A percentile compares a stretch with the other conserved stretches of the same genome.
Conservation (phyloP, 768 basidiomycete species). For the Mycena capillaripes region DNA sequence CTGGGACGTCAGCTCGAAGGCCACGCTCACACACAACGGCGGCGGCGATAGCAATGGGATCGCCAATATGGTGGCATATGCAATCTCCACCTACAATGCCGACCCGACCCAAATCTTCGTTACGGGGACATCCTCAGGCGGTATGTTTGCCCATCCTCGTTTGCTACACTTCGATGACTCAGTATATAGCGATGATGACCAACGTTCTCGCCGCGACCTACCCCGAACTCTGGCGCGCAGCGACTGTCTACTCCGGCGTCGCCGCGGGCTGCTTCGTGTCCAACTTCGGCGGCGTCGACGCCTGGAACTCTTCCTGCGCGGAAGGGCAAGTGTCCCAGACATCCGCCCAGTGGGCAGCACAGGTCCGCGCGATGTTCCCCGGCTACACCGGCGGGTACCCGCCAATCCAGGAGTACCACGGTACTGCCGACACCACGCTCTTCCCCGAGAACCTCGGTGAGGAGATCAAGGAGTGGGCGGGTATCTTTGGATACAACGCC, state of each 20-base stretch:
- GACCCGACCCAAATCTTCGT: constrained; percentile 63
- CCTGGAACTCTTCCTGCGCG: constrained; percentile 65
- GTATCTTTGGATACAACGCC: constrained; percentile 60
- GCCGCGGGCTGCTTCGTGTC: constrained; percentile 64
- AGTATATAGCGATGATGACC: constrained; percentile 66
- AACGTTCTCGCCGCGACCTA: constrained; percentile 67
- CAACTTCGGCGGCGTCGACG: constrained; percentile 51
- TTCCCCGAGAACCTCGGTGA: constrained; percentile 65
- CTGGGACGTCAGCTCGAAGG: constrained; percentile 67
- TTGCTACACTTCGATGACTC: neutral
- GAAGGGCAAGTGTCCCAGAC: constrained; percentile 59
- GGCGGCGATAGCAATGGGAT: constrained; percentile 70
- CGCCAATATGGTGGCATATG: constrained; percentile 60
- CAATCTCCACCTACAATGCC: constrained; percentile 62
- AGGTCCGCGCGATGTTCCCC: constrained; percentile 61
- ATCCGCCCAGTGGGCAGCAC: constrained; percentile 60
- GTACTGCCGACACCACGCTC: constrained; percentile 65
- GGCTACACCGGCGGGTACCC: constrained; percentile 66
- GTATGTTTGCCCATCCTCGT: constrained; percentile 32
- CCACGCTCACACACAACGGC: constrained; percentile 67
- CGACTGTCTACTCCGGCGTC: constrained; percentile 65
- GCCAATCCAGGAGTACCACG: constrained; percentile 69
- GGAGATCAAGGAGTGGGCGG: constrained; percentile 70
- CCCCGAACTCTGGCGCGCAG: constrained; percentile 66
- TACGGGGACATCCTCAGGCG: constrained; percentile 66